Evolutionary conservation across 2,329 filamentous ascomycete species (phyloP), one percentile per base, ranked within the genome.

Genomic region (Nigrospora sphaerica): DNA sequence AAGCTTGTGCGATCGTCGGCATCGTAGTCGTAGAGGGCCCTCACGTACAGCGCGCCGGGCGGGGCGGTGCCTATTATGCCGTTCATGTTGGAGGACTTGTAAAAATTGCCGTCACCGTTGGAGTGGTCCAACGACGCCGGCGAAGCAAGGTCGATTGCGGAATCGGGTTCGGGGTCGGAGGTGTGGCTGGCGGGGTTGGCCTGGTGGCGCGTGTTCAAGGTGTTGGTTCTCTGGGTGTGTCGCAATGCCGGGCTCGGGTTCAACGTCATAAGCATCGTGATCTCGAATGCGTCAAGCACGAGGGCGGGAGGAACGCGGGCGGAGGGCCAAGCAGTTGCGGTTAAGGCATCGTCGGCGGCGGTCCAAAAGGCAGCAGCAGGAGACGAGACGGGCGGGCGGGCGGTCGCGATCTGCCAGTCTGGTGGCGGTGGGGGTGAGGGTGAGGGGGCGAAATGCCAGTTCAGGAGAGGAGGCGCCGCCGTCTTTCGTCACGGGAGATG

Each of bases 1-100:
- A 98, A 72, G 71, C 91, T 96, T 41, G 92, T 97, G 59, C 89
- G 84, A 69, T 98, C 93, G 70, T 98, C 92, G 61, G 93, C 89
- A 62, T 96, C 89, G 73, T 97, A 98, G 73, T 96, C 89, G 75
- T 97, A 98, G 53, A 97, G 79, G 40, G 93, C 93, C 62, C 90
- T 86, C 61, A 98, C 93, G 64, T 93, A 97, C 74, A 96, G 85
- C 61, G 83, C 81, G 63, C 81, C 78, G 50, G 74, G 74, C 49
- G 80, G 78, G 61, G 78, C 72, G 53, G 77, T 74, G 52, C 76
- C 75, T 57, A 78, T 70, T 53, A 81, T 71, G 53, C 78, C 78
- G 65, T 83, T 83, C 80, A 84, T 84, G 13, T 45, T 45, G 36
- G 14, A 39, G 31, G 32, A 31, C 18, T 39, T 45, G 23, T n/a